Conservation (phyloP, 1,284 basidiomycete genomes). For the Puccinia novopanici region DNA sequence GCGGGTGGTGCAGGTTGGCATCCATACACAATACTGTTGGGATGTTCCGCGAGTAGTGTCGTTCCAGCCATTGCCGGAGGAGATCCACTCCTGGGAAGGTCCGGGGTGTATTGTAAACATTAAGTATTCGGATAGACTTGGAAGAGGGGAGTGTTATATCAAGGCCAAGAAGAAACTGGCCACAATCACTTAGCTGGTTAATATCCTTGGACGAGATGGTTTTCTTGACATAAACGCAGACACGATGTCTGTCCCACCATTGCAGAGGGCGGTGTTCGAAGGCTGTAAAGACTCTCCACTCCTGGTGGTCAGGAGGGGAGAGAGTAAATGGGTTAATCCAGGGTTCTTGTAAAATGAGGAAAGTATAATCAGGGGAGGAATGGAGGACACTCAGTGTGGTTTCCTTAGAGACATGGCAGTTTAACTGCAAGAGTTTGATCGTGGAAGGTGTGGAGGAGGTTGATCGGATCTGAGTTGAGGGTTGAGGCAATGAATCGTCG, state of each 20-base stretch:
- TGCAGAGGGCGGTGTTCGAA: not conserved
- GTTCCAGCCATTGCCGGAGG: not conserved
- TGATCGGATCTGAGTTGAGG: too few species aligned
- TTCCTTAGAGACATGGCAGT: not conserved
- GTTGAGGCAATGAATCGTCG: too few species aligned
- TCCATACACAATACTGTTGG: not conserved
- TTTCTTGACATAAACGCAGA: not conserved
- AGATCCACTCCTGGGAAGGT: not conserved
- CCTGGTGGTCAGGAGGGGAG: not conserved
- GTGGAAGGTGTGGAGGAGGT: too few species aligned
- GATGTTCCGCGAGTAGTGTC: not conserved
- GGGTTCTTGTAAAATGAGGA: not conserved
- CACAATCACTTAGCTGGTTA: not conserved
- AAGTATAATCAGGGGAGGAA: too few species aligned
- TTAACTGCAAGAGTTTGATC: not conserved
- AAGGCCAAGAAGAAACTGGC: not conserved
- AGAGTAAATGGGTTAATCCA: slow-evolving; percentile 6
- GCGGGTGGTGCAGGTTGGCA: not conserved
- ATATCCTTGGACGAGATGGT: not conserved
- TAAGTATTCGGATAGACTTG: not conserved
- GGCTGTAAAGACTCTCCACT: not conserved
- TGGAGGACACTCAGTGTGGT: not conserved
- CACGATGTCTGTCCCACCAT: not conserved
- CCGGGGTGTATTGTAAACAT: not conserved
- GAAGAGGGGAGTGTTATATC: too few species aligned